Base-by-base conservation (phyloP, 306 rosid genomes). In the peach (Prunus persica) region DNA sequence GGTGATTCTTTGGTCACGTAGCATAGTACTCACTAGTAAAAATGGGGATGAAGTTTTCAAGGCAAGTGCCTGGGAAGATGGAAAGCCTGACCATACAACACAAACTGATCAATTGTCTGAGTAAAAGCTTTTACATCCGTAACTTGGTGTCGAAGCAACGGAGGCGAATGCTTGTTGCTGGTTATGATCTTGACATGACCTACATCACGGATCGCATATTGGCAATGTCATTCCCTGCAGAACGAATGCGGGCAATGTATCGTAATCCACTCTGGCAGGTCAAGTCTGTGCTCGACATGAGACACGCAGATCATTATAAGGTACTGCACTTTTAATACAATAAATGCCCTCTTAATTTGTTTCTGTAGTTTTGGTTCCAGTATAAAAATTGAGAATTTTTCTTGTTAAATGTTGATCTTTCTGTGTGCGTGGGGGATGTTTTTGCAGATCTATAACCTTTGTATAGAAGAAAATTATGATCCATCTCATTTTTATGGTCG, bases 241-340 rank as follows among this genome's bases (percentile, higher is more conserved):
- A 95, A 69, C 91, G 88, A 13, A 91, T 95, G 97, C 88, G 97
- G 67, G 97, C 99, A 34, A 45, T 95, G 93, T 92, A 83, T 71
- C 90, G 97, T 65, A 95, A 92, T 83, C 99, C 99, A 75, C 92
- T 95, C 11, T 92, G 99, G 99, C 99, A 95, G 82, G 97, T 95
- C 69, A 92, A 95, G 86, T 87, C 96, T 77, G 97, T 95, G 63
- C 85, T 95, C 72, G 97, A 95, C 75, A 89, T 83, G 93, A 88
- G 92, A 83, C 99, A 95, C 80, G 19, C 82, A 14, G 97, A 80
- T 0, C 91, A 90, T 75, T 92, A 92, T 82, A 95, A 90, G 97
- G 99, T 90, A 54, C 73, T 5, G 27, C 19, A 49, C 5, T 22
- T 50, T 47, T 7, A 24, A 24, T 20, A 6, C 11, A 28, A 62